Conservation (phyloP, 495 filamentous ascomycete genomes). For the Penicillium paradoxum region DNA sequence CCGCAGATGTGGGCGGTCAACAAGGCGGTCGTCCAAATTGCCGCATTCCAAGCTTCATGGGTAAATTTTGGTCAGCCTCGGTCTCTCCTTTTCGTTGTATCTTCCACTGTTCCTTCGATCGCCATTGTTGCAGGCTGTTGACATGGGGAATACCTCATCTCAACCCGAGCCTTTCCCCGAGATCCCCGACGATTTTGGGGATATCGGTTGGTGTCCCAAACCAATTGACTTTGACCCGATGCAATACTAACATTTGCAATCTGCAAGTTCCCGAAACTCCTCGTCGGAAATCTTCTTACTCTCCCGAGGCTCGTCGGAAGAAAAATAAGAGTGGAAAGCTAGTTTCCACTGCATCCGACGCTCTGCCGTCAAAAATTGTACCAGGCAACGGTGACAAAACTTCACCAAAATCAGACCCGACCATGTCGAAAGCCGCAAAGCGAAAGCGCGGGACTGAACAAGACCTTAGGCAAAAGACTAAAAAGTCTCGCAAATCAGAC, state of each 20-base stretch:
- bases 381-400: not conserved
- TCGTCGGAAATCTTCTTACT: not conserved
- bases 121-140: not conserved
- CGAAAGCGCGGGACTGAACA: slow-evolving; percentile 19
- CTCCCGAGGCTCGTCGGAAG: not conserved
- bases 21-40: slow-evolving; percentile 6
- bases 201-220: not conserved
- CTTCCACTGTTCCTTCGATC: not conserved
- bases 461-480: slow-evolving; percentile 14
- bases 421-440: slow-evolving; percentile 11
- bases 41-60: not conserved
- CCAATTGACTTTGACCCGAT: not conserved
- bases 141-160: slow-evolving; percentile 2
- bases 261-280: slow-evolving; percentile 9
- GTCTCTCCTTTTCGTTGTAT: not conserved
- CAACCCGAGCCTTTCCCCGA: not conserved
- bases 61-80: slow-evolving; percentile 9
- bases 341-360: not conserved
- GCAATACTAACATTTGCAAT: not conserved
- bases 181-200: not conserved
- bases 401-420: slow-evolving; percentile 1
- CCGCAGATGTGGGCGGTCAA: slow-evolving; percentile 7
- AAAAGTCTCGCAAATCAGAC: slow-evolving; percentile 9
- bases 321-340: slow-evolving; percentile 15
- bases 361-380: not conserved